Evolutionary conservation across 139 green algal species (phyloP), one percentile per base, ranked within the genome.

Genomic region (Chlamydomonas sphaeroides): DNA sequence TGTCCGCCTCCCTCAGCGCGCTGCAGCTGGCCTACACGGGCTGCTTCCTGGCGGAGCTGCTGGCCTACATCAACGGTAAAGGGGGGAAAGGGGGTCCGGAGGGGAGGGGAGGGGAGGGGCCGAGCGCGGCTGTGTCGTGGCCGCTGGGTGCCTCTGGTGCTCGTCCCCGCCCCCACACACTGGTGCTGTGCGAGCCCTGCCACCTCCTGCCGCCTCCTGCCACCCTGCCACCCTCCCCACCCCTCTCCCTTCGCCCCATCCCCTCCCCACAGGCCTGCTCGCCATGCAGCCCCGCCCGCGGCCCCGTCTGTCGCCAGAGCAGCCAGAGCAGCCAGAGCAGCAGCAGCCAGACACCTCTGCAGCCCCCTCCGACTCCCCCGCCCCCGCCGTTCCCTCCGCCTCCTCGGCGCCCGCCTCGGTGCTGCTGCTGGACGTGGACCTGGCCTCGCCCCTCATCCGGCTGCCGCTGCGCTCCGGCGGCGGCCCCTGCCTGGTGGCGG

Each of bases 21-120:
- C 93, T 98, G 30, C 89, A 93, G 65, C 59, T 98, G 26, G 90
- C 98, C 26, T 98, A 95, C 87, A 91, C 98, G 68, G 90, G 98
- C 68, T 90, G 95, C 68, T 98, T 98, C 83, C 66, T 99, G 35
- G 77, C 89, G 17, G 89, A 96, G 84, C 85, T 94, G 70, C 41
- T 89, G 38, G 73, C 80, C 6, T 94, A 93, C 85, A 76, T 95
- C 21, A 79, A 68, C 41, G 90, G 88, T 92, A 38, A 26, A 85
- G 23, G 6, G 8, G 56, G 20, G n/a, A n/a, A n/a, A n/a, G n/a
- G n/a, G n/a, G n/a, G n/a, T n/a, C n/a, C n/a, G n/a, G n/a, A n/a
- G n/a, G n/a, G n/a, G n/a, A n/a, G n/a, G n/a, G n/a, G n/a, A n/a
- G n/a, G n/a, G n/a, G n/a, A n/a, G n/a, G n/a, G n/a, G n/a, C n/a